Percentiles rank a stretch among this genome's conserved stretches.
Evolutionary conservation across 495 filamentous ascomycete genomes (phyloP).

Genomic region (Xylaria venustula): DNA sequence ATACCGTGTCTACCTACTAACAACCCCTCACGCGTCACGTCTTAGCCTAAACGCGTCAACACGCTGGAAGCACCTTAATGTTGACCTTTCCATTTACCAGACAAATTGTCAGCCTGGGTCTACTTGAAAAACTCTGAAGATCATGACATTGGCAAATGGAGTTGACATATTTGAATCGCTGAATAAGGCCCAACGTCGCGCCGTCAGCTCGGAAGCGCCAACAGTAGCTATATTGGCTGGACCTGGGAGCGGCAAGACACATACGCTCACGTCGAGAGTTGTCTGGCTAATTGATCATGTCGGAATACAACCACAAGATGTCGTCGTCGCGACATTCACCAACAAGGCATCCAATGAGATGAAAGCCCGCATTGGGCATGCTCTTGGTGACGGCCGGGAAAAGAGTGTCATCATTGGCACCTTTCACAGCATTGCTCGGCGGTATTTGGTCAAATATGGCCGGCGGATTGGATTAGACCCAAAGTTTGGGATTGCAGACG

Average conservation of each 20-base stretch:
- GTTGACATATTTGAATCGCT: constrained; percentile 68
- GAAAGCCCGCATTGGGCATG: constrained; percentile 77
- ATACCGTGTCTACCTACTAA: constrained; percentile 2
- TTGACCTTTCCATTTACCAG: background rate
- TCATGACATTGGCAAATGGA: constrained; percentile 27
- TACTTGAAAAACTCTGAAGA: background rate
- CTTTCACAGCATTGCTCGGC: constrained; percentile 89
- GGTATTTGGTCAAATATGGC: constrained; percentile 85
- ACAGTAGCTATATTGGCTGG: constrained; percentile 91
- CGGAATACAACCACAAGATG: constrained; percentile 79
- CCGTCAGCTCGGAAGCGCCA: constrained; percentile 74
- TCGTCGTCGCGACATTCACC: constrained; percentile 97
- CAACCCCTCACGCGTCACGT: background rate
- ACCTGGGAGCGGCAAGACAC: constrained; percentile 85
- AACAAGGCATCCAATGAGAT: constrained; percentile 97
- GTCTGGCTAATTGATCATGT: constrained; percentile 87
- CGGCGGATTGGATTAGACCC: constrained; percentile 76
- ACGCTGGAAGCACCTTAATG: background rate
- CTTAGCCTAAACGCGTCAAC: background rate
- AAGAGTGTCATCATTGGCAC: constrained; percentile 84
- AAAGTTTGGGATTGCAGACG: constrained; percentile 94
- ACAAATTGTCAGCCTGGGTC: background rate
- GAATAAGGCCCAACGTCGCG: constrained; percentile 79
- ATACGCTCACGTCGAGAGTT: constrained; percentile 91
- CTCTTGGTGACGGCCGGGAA: constrained; percentile 76